Evolutionary conservation across 805 yeast species (phyloP).

Genomic region (Spencermartinsiella europaea): DNA sequence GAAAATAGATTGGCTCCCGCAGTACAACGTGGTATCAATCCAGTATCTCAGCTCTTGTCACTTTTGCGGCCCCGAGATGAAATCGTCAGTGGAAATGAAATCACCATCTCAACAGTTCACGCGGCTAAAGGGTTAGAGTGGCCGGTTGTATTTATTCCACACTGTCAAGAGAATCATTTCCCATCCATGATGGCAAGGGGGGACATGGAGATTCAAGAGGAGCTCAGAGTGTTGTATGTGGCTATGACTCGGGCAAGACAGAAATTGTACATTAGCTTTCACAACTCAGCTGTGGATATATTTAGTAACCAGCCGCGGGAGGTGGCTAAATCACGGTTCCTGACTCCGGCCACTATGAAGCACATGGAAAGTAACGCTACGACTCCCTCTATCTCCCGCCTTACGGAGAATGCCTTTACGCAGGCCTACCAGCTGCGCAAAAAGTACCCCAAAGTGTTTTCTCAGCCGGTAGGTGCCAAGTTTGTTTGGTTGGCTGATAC

Average conservation of each 20-base stretch:
- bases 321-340: slow-evolving; percentile 1
- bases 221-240: slow-evolving; percentile 25
- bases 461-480: background rate
- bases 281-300: background rate
- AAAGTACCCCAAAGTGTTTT: slow-evolving; percentile 2
- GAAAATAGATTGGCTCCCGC: background rate
- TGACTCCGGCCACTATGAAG: background rate
- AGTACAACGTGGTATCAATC: background rate
- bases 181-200: slow-evolving; percentile 4
- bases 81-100: background rate
- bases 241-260: slow-evolving; percentile 26
- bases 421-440: background rate
- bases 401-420: background rate
- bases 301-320: background rate
- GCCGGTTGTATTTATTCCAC: slow-evolving; percentile 67
- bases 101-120: slow-evolving; percentile 75
- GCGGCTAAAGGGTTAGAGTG: slow-evolving; percentile 93
- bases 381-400: background rate
- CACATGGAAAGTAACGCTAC: background rate
- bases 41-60: background rate
- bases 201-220: slow-evolving; percentile 15
- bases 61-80: background rate
- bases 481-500: background rate
- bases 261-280: background rate
- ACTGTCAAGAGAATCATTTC: slow-evolving; percentile 12